Base-by-base conservation (phyloP, 2,329 filamentous ascomycete genomes). In the Zymoseptoria passerinii region DNA sequence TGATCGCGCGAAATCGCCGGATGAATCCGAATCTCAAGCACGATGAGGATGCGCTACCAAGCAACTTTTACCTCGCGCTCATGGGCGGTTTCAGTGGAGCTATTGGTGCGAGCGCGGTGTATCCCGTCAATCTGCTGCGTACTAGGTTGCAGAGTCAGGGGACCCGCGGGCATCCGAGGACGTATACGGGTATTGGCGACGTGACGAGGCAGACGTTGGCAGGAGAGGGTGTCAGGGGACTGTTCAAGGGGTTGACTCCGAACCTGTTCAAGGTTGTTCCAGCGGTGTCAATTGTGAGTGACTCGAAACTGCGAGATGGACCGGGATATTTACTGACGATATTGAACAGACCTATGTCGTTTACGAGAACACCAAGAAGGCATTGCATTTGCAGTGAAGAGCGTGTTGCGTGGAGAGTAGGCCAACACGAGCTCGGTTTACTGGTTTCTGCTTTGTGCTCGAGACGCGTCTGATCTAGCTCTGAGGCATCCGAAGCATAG, bases 221-320 rank as follows among this genome's bases (percentile, higher is more conserved):
- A 66, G 84, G 87, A 53, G 94, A 99, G 75, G 94, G 94, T 1
- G 72, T 89, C 44, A 82, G 89, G 59, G 94, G 94, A 2, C 78
- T 99, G 58, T 99, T 96, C 80, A 96, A 95, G 75, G 94, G 94
- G 1, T 79, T 97, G 64, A 96, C 92, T 49, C 94, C 94, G 4
- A 99, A 97, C 71, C 78, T 99, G 48, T 80, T 99, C 67, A 99
- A 99, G 78, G 94, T 99, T 40, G 91, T 94, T 8, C 94, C 94
- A 1, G 91, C 94, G 28, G 87, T 99, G 56, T 96, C 91, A 68
- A 97, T 99, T 72, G 71, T 74, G 61, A 70, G 71, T 67, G 13
- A 18, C 20, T 16, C 16, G n/a, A 28, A 27, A 23, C 4, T 55
- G 49, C 50, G 8, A 57, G 28, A 52, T 13, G 48, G 19, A 53